Evolutionary conservation across 352 stramenopile species (phyloP), one percentile per base, ranked within the genome.

Genomic region (Phytophthora aleatoria): DNA sequence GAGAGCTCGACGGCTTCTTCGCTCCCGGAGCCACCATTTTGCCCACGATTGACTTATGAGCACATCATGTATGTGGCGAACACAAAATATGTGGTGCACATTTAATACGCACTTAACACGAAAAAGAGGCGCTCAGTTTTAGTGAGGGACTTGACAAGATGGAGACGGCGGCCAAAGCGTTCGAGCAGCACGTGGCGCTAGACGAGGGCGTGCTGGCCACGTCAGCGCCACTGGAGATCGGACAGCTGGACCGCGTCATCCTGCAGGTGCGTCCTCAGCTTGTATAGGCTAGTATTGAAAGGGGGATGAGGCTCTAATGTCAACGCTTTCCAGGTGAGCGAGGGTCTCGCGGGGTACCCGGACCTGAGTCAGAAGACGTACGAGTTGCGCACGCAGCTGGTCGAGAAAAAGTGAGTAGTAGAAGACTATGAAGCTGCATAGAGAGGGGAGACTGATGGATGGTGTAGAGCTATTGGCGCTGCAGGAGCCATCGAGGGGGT

Each of bases 131-230:
- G 55, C 51, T 47, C 36, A 41, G 31, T 30, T 57, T 43, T 33
- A 36, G 30, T n/a, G 27, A 20, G n/a, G 30, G 41, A 50, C n/a
- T 35, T 24, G 10, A 36, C 1, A 27, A 38, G 44, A 77, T 76
- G 74, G 63, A 76, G 64, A 52, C 56, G 30, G 60, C 49, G 26
- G 71, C 67, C 15, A 79, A 74, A 42, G 67, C 51, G 35, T 92
- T 92, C 49, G 77, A 85, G 57, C 60, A 71, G 52, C 76, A 90
- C 67, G 83, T 92, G 61, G 76, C 80, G 70, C 48, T 90, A 49
- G 81, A 89, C 55, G 81, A 90, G 38, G 74, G 74, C 49, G 74
- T 92, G 48, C 59, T 92, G 53, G 81, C 77, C 45, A 90, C 83
- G 31, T 86, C 81, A 5, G 77, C 79, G 51, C 77, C 79, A 41